These are phyloP conservation scores for Hypholoma sublateritium DNA, from an alignment of 768 basidiomycete species.

Conservation along the genomic window DNA sequence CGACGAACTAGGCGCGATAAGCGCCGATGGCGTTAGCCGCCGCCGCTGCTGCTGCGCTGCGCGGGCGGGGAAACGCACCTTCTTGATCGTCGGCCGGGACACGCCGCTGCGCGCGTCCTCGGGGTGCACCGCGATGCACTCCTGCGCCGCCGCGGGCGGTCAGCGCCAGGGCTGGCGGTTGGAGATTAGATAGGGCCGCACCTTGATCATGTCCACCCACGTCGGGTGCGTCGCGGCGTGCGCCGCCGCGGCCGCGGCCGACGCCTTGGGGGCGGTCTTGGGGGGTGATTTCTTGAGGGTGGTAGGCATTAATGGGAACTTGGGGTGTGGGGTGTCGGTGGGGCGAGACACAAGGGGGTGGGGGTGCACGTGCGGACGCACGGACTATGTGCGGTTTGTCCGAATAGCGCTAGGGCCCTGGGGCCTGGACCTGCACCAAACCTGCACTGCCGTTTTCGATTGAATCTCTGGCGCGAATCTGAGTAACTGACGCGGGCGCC, in stretches of 20 bases:
- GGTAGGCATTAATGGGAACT: conserved; percentile 1
- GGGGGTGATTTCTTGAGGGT: conserved; percentile 35
- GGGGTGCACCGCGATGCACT: conserved; percentile 72
- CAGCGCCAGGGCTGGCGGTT: conserved; percentile 7
- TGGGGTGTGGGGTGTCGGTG: neutral
- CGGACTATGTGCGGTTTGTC: neutral
- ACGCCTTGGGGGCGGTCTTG: conserved; percentile 34
- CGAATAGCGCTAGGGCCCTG: no score
- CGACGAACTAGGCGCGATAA: conserved; percentile 62
- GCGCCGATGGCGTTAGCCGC: no score
- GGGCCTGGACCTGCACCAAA: no score
- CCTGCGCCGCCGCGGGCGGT: conserved; percentile 42
- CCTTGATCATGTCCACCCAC: conserved; percentile 84
- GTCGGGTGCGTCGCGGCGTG: conserved; percentile 52
- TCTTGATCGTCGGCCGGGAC: conserved; percentile 84
- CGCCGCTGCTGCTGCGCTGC: no score
- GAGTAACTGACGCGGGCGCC: no score
- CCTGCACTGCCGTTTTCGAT: no score
- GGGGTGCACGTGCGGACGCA: neutral
- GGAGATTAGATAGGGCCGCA: no score
- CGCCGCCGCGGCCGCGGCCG: conserved; percentile 29
- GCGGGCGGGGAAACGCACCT: conserved; percentile 35
- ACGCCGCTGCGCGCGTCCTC: conserved; percentile 76
- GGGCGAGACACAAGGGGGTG: neutral
- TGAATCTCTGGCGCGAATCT: no score